Percentiles rank a stretch among this genome's conserved stretches.
phyloP scores from a whole-genome alignment of 345 rosid species.

The Gossypium rotundifolium region DNA sequence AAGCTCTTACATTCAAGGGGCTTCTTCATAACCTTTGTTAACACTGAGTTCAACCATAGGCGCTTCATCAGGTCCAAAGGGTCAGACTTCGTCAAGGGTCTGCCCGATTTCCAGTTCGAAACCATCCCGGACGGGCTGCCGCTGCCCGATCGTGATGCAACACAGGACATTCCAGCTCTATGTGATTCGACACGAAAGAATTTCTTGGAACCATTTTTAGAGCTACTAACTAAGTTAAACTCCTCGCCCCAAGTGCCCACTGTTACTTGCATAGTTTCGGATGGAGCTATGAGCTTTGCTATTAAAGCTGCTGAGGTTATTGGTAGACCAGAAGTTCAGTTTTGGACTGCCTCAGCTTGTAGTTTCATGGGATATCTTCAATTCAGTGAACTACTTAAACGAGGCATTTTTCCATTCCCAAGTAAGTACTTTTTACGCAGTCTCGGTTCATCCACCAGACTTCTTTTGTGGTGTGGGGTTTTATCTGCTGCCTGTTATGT shows the following conservation, averaged over 20 bases:
- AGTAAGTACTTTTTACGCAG: too few relatives aligned
- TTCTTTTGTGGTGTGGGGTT: too few relatives aligned
- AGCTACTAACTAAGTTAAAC: slow-evolving; percentile 22
- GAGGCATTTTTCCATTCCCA: too few relatives aligned
- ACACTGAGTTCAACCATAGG: slow-evolving; percentile 10
- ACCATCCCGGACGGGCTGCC: slow-evolving; percentile 10
- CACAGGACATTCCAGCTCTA: slow-evolving; percentile 12
- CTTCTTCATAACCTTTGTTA: slow-evolving; percentile 26
- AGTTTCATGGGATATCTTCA: too few relatives aligned
- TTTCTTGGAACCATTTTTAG: slow-evolving; percentile 24
- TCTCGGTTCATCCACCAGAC: too few relatives aligned
- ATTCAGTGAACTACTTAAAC: too few relatives aligned
- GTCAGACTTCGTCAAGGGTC: background rate
- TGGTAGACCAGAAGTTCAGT: too few relatives aligned
- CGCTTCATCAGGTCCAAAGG: slow-evolving; percentile 6
- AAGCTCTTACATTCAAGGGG: slow-evolving; percentile 32
- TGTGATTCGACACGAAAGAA: slow-evolving; percentile 9
- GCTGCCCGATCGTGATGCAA: background rate
- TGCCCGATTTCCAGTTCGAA: background rate
- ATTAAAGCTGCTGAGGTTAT: too few relatives aligned
- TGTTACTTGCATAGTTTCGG: too few relatives aligned
- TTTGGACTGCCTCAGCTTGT: too few relatives aligned
- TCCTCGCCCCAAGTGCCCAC: background rate
- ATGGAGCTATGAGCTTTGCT: too few relatives aligned
- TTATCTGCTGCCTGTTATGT: too few relatives aligned